These are phyloP conservation scores for Pseudogymnoascus sp. DNA, from an alignment of 2,329 filamentous ascomycete genomes.

Conservation along the genomic window DNA sequence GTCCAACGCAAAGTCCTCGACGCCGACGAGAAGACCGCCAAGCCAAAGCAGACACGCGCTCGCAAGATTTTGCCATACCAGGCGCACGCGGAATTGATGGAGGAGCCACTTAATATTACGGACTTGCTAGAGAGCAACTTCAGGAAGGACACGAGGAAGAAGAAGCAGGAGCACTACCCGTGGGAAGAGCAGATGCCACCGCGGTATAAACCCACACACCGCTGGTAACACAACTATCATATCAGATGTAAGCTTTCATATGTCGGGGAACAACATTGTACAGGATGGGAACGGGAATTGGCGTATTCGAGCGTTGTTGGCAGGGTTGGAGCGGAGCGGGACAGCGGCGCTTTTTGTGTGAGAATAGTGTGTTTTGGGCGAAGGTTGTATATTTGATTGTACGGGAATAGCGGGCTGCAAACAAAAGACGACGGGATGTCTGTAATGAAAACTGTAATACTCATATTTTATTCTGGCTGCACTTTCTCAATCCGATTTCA, in stretches of 20 bases:
- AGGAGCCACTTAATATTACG: constrained; percentile 19
- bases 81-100: constrained; percentile 18
- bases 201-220: not conserved
- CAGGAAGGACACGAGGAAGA: constrained; percentile 10
- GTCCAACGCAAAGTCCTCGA: constrained; percentile 27
- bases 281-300: not conserved
- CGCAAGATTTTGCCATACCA: constrained; percentile 21
- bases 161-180: not conserved
- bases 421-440: constrained; percentile 6
- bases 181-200: constrained; percentile 18
- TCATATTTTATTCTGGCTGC: not conserved
- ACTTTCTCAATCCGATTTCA: not conserved
- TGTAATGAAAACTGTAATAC: constrained; percentile 7
- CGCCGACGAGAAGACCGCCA: constrained; percentile 9
- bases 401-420: not conserved
- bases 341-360: not conserved
- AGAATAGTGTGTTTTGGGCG: not conserved
- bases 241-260: constrained; percentile 6
- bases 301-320: not conserved
- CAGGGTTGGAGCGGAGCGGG: not conserved
- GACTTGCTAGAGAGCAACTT: constrained; percentile 18
- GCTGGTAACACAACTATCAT: constrained; percentile 7
- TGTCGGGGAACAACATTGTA: not conserved
- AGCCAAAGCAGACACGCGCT: constrained; percentile 15
- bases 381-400: not conserved